These are phyloP conservation scores for Solanum virginianum DNA, from an alignment of 257 asterid genomes.

Conservation along the genomic window DNA sequence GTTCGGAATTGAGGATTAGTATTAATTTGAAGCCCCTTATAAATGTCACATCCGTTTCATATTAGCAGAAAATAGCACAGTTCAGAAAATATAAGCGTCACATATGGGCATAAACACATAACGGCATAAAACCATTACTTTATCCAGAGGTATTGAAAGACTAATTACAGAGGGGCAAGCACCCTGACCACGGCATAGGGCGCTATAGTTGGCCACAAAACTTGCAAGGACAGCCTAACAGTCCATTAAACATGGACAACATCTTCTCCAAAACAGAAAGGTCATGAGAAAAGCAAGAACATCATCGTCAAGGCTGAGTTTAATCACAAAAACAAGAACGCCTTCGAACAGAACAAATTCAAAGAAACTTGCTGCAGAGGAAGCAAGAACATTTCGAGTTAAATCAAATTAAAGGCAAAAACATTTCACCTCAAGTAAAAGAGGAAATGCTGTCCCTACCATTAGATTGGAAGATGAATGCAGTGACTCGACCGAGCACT, in stretches of 20 bases:
- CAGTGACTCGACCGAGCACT: constrained; percentile 51
- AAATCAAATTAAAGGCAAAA: background rate
- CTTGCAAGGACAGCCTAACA: constrained; percentile 36
- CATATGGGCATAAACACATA: background rate
- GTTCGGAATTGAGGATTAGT: background rate
- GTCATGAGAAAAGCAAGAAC: background rate
- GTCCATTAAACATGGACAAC: constrained; percentile 35
- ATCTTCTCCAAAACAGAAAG: constrained; percentile 14
- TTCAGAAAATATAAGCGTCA: background rate
- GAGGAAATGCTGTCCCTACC: constrained; percentile 20
- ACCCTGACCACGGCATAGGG: constrained; percentile 19
- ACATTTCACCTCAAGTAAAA: background rate
- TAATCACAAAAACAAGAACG: constrained; percentile 31
- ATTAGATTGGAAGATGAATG: constrained; percentile 52
- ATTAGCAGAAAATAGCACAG: background rate
- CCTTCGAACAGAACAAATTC: constrained; percentile 40
- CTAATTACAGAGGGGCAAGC: background rate
- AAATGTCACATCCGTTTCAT: background rate
- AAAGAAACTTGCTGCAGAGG: constrained; percentile 48
- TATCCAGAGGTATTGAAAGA: background rate
- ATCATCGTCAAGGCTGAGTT: background rate
- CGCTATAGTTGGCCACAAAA: constrained; percentile 35
- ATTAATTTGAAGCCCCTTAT: background rate
- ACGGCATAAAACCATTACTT: background rate
- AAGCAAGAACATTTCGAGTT: background rate